Conservation (phyloP, 768 basidiomycete species). For the Tulasnella sp. region DNA sequence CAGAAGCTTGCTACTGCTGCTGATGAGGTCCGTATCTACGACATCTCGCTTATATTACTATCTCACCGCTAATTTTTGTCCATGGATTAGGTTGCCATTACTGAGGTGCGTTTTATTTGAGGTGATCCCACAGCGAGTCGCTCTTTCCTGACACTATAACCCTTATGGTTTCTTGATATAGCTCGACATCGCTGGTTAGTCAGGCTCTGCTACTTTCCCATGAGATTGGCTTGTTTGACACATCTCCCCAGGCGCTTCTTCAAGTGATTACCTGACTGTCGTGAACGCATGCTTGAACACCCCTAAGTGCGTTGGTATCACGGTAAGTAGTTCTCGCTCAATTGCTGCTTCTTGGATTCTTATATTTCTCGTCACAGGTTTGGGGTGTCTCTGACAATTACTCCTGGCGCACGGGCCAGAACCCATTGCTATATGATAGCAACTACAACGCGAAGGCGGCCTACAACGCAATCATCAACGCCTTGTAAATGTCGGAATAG, state of each 20-base stretch:
- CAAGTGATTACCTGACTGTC: constrained; percentile 23
- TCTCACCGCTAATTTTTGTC: not conserved
- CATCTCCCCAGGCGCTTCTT: not conserved
- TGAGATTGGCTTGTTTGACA: not conserved
- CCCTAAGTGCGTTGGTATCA: constrained; percentile 29
- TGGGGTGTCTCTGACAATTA: constrained; percentile 28
- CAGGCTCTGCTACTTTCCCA: not conserved
- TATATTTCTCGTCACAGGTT: not conserved
- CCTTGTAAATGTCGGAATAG: not conserved
- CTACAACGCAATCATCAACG: constrained; percentile 28
- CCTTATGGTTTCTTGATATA: not conserved
- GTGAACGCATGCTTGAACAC: constrained; percentile 25
- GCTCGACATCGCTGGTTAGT: not conserved
- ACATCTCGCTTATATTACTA: not conserved
- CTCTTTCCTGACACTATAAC: not conserved
- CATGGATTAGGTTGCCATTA: not conserved
- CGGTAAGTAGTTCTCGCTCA: not conserved
- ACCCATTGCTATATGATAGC: constrained; percentile 27
- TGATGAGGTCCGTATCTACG: not conserved
- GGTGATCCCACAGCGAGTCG: not conserved
- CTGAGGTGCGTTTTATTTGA: not conserved
- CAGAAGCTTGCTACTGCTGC: constrained; percentile 15
- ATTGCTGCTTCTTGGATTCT: too few relatives aligned
- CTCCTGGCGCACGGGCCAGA: constrained; percentile 15
- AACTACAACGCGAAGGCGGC: constrained; percentile 25